Percentiles rank a stretch among this genome's conserved stretches.
phyloP scores from a whole-genome alignment of 495 filamentous ascomycete genomes.

The Copromyces sp. region DNA sequence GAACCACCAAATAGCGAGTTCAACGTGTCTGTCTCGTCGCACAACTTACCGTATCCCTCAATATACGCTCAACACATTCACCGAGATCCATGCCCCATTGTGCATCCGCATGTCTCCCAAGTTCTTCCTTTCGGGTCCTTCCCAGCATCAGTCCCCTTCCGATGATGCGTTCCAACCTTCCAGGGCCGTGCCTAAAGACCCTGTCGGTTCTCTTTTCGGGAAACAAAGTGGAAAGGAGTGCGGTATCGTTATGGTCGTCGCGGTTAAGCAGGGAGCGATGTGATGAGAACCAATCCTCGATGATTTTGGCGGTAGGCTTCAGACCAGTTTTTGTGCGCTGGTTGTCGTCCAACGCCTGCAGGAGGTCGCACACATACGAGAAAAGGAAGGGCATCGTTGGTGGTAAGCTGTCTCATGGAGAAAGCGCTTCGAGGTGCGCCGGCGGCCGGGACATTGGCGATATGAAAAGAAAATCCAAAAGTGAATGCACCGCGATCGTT shows the following conservation, averaged over 20 bases:
- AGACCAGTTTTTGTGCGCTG: conserved; percentile 1
- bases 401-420: background rate
- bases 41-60: conserved; percentile 50
- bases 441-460: background rate
- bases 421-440: background rate
- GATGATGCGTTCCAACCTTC: conserved; percentile 50
- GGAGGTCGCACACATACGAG: conserved; percentile 47
- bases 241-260: conserved; percentile 41
- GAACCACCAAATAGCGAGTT: conserved; percentile 3
- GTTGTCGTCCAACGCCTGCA: conserved; percentile 40
- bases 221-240: conserved; percentile 61
- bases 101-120: conserved; percentile 49
- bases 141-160: conserved; percentile 54
- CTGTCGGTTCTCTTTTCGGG: conserved; percentile 67
- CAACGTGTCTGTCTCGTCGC: background rate
- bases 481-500: background rate
- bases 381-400: conserved; percentile 53
- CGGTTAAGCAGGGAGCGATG: conserved; percentile 44
- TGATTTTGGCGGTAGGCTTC: conserved; percentile 13
- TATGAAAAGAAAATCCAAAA: background rate
- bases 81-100: conserved; percentile 54
- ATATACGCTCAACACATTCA: conserved; percentile 55
- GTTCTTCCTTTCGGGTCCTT: conserved; percentile 43
- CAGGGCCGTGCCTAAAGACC: conserved; percentile 56
- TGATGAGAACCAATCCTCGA: conserved; percentile 54